Evolutionary conservation across 140 eudicot genomes (phyloP), one percentile per base, ranked within the genome.

Genomic region (Erigeron philadelphicus): DNA sequence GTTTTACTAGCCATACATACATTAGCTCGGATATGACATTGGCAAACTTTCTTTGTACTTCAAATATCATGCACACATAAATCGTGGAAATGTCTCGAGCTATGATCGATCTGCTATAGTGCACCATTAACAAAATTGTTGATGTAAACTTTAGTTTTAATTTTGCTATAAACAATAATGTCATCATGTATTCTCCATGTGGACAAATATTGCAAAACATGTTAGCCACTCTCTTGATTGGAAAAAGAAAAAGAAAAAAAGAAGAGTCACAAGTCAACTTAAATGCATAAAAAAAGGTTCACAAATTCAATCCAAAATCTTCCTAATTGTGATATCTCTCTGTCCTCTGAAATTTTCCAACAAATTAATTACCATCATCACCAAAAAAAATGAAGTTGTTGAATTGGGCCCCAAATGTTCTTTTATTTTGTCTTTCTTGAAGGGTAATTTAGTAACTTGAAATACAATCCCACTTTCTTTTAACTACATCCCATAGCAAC

Each of bases 401-500:
- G 9, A 17, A 66, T 67, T 67, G 10, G 40, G 72, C 15, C 61
- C 61, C 31, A 42, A 35, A 31, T 54, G 72, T 2, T 23, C 41
- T 18, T 42, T 42, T 9, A 11, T 31, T 25, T 64, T 31, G 46
- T 10, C 44, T 47, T 66, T 48, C 57, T 66, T 48, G 4, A 66
- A 23, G 59, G 46, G 5, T 23, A 19, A 18, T 48, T 46, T 35
- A 48, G 60, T 12, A 23, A 50, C 16, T 52, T 21, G 21, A 63
- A 17, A 63, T 35, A 31, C 19, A 40, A 50, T 19, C 23, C 19
- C 62, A 72, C 61, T 49, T 6, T 23, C n/a, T 17, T 52, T 64
- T 43, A 23, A 74, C 60, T 57, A 74, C 19, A 74, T 66, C 52
- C 8, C 66, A 62, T 18, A 53, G 40, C 44, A 62, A 49, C 19